These are phyloP conservation scores for Arabidopsis thaliana DNA, from an alignment of 345 rosid species.

Conservation along the genomic window TAIR10.1 NC_003070.9:3680001-3680500, in stretches of 20 bases:
- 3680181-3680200: slow-evolving; percentile 42
- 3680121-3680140: slow-evolving; percentile 39
- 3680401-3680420: slow-evolving; percentile 44
- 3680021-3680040: slow-evolving; percentile 33
- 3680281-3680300: slow-evolving; percentile 46
- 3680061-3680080: slow-evolving; percentile 28
- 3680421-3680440: slow-evolving; percentile 43
- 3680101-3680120: slow-evolving; percentile 33
- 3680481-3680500: neutral
- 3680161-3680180: slow-evolving; percentile 35
- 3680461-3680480: slow-evolving; percentile 37
- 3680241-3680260: slow-evolving; percentile 45
- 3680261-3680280: slow-evolving; percentile 31
- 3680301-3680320: slow-evolving; percentile 52
- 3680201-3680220: slow-evolving; percentile 32
- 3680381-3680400: slow-evolving; percentile 54
- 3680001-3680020: slow-evolving; percentile 41
- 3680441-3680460: slow-evolving; percentile 41
- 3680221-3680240: slow-evolving; percentile 43
- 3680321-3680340: slow-evolving; percentile 57
- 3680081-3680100: slow-evolving; percentile 32
- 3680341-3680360: slow-evolving; percentile 44
- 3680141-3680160: slow-evolving; percentile 44
- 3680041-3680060: slow-evolving; percentile 27
- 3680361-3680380: slow-evolving; percentile 47